Base-by-base conservation (phyloP, 1,284 basidiomycete genomes). In the Malassezia pachydermatis region DNA sequence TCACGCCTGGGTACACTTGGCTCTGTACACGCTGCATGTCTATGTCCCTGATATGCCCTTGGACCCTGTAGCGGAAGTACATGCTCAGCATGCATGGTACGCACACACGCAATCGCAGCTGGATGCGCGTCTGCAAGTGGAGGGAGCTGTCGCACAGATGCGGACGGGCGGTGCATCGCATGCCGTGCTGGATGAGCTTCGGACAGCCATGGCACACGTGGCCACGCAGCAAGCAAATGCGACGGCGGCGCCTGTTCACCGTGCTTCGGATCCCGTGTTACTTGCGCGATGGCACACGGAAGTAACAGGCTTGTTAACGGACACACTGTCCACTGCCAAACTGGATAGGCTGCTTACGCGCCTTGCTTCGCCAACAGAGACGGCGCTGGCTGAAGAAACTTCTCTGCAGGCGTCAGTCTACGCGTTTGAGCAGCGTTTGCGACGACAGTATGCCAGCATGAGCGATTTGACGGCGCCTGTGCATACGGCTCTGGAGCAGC, bases 41-140 rank as follows among this genome's bases (percentile, higher is more conserved):
- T 85, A 84, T 66, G 77, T 96, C 39, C 89, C 94, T 0, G 80
- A 87, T 64, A 75, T 82, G 4, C 88, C 90, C 1, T 75, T 96
- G 45, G 94, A 98, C 70, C 92, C 92, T 8, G 80, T 84, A 13
- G 81, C 81, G 16, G 78, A 84, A 27, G 78, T 82, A 42, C 77
- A 77, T 37, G 80, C 79, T 29, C 75, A 77, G 0, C 72, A 72
- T 5, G 73, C 76, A 30, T 79, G 83, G 37, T 75, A 78, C 60
- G 37, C 46, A 14, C 44, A 52, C 30, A 51, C 56, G 16, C 68
- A 76, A 14, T 62, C 71, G 0, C 67, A 76, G n/a, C 63, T 86
- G 0, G 58, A 69, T 0, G 73, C 74, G 5, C 80, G 86, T 62
- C 70, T 85, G 5, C 54, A 65, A 0, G 76, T 86, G 3, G 81